Evolutionary conservation across 768 basidiomycete genomes (phyloP).

Genomic region (Gyrodon lividus): DNA sequence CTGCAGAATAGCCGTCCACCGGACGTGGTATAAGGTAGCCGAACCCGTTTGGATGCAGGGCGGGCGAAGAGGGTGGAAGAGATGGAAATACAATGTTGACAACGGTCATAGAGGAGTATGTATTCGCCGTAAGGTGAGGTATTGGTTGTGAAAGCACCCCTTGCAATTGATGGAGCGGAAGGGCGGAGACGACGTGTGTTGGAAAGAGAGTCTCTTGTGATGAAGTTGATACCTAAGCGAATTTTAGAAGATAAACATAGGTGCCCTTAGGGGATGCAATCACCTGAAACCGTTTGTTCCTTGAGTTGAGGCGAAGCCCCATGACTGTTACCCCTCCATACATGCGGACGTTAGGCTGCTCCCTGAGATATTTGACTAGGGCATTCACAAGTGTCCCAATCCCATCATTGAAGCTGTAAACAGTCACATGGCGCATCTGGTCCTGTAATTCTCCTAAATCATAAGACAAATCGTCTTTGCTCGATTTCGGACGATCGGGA

Average conservation of each 20-base stretch:
- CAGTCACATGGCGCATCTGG: conserved; percentile 58
- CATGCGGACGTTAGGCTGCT: conserved; percentile 58
- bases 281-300: conserved; percentile 48
- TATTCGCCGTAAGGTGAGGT: conserved; percentile 66
- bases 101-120: conserved; percentile 79
- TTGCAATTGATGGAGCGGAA: conserved; percentile 61
- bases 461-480: conserved; percentile 32
- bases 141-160: conserved; percentile 39
- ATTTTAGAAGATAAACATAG: neutral
- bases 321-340: conserved; percentile 41
- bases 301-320: conserved; percentile 32
- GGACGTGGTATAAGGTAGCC: conserved; percentile 93
- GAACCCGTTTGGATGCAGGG: conserved; percentile 82
- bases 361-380: conserved; percentile 47
- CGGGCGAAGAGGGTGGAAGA: conserved; percentile 32
- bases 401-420: conserved; percentile 82
- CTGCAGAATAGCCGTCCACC: conserved; percentile 45
- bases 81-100: conserved; percentile 81
- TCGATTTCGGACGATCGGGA: conserved; percentile 6
- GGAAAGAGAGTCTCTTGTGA: conserved; percentile 38
- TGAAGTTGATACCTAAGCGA: conserved; percentile 33
- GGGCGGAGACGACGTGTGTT: conserved; percentile 74
- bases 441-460: conserved; percentile 48
- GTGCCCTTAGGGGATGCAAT: conserved; percentile 2
- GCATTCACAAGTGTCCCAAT: conserved; percentile 63